These are phyloP conservation scores for Umbelopsis vinacea DNA, from an alignment of 192 early-diverging fungal genomes.

Conservation along the genomic window DNA sequence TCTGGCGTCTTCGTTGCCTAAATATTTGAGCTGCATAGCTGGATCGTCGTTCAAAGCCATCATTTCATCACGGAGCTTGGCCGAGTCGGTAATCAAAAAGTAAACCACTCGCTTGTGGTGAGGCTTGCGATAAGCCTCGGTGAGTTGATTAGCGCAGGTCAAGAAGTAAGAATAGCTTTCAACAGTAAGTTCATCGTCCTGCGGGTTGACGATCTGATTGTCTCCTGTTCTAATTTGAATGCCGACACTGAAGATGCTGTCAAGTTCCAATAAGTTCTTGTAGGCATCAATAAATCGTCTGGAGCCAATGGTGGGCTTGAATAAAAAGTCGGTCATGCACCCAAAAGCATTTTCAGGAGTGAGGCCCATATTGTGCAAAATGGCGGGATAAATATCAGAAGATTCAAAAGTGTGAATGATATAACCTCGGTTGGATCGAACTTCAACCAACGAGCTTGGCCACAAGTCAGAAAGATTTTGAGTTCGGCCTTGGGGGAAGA, in stretches of 20 bases:
- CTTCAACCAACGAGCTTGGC: constrained; percentile 37
- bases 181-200: constrained; percentile 34
- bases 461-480: constrained; percentile 38
- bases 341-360: constrained; percentile 46
- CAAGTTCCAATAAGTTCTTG: constrained; percentile 35
- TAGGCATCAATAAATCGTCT: constrained; percentile 44
- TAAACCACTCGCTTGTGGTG: constrained; percentile 43
- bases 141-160: constrained; percentile 46
- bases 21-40: constrained; percentile 12
- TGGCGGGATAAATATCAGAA: constrained; percentile 36
- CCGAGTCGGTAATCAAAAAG: constrained; percentile 50
- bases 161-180: constrained; percentile 44
- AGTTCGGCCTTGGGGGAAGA: constrained; percentile 38
- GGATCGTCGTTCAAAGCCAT: constrained; percentile 34
- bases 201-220: constrained; percentile 42
- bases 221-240: constrained; percentile 50
- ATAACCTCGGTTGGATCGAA: constrained; percentile 47
- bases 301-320: constrained; percentile 40
- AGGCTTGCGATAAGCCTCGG: constrained; percentile 31
- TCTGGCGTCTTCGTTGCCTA: constrained; percentile 26
- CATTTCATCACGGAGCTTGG: constrained; percentile 42
- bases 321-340: constrained; percentile 48
- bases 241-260: constrained; percentile 46
- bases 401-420: constrained; percentile 43
- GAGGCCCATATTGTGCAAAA: constrained; percentile 40